Conservation (phyloP, 2,329 filamentous ascomycete genomes). For the Alternaria triticina region DNA sequence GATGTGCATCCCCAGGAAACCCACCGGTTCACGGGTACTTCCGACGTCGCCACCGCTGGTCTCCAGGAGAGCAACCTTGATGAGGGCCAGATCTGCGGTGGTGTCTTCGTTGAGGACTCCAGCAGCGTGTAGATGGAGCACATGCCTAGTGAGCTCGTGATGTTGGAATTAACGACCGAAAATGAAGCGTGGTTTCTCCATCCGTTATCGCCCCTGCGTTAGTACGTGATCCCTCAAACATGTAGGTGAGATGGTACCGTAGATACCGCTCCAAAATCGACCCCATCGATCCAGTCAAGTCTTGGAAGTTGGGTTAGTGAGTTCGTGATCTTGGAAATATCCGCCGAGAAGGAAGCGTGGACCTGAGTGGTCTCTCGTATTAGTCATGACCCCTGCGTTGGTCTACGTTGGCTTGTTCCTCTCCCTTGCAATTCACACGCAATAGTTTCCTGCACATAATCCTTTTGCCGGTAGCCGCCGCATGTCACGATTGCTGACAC, state of each 20-base stretch:
- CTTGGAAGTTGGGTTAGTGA: not conserved
- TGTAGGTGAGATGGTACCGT: not conserved
- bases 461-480: not conserved
- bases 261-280: not conserved
- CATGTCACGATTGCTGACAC: not conserved
- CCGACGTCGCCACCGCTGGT: conserved; percentile 47
- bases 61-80: conserved; percentile 44
- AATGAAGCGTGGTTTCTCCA: not conserved
- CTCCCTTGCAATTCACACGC: not conserved
- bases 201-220: not conserved
- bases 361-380: not conserved
- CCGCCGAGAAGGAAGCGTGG: not conserved
- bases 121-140: conserved; percentile 16
- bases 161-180: not conserved
- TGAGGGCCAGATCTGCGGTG: conserved; percentile 49
- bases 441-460: not conserved
- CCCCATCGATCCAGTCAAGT: not conserved
- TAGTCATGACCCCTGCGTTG: not conserved
- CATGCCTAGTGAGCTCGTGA: not conserved
- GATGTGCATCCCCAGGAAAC: conserved; percentile 68
- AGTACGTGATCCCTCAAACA: not conserved
- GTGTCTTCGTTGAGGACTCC: conserved; percentile 48
- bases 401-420: not conserved
- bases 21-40: conserved; percentile 48
- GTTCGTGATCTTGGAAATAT: not conserved